phyloP scores from a whole-genome alignment of 2,329 filamentous ascomycete genomes.

The Fusarium annulatum region DNA sequence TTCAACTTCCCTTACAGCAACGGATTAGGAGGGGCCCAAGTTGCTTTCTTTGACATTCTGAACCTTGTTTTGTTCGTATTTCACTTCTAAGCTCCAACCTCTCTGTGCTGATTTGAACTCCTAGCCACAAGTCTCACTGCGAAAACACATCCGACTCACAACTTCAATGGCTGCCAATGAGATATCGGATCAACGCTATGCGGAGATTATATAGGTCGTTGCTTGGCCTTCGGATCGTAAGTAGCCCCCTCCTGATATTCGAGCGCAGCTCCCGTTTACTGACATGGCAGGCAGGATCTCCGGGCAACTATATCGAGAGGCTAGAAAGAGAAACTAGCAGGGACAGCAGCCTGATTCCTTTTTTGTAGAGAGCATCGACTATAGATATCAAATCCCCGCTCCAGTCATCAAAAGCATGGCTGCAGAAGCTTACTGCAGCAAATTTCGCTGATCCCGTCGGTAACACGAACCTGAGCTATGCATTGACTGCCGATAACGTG shows the following conservation, averaged over 20 bases:
- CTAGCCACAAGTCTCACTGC: not conserved
- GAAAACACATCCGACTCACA: not conserved
- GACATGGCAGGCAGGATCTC: not conserved
- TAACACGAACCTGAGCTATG: not conserved
- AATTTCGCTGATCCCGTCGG: not conserved
- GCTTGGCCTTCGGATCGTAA: not conserved
- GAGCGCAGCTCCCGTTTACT: not conserved
- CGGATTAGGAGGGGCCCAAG: too few species aligned
- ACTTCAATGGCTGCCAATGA: not conserved
- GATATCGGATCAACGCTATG: not conserved
- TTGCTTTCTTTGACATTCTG: not conserved
- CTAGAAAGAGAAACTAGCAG: not conserved
- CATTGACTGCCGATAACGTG: too few species aligned
- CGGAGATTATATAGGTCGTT: not conserved
- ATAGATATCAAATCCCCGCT: not conserved
- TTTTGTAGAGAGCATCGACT: not conserved
- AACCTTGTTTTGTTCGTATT: not conserved
- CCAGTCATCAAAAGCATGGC: not conserved
- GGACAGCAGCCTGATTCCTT: accelerated
- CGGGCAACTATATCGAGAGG: not conserved
- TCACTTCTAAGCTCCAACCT: not conserved
- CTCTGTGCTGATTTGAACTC: not conserved
- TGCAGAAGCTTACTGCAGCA: not conserved
- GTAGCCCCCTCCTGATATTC: not conserved
- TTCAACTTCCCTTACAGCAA: not conserved